A percentile compares a stretch with the other conserved stretches of the same genome.
Conservation (phyloP, 306 rosid species). For the Trichosanthes truncata region DNA sequence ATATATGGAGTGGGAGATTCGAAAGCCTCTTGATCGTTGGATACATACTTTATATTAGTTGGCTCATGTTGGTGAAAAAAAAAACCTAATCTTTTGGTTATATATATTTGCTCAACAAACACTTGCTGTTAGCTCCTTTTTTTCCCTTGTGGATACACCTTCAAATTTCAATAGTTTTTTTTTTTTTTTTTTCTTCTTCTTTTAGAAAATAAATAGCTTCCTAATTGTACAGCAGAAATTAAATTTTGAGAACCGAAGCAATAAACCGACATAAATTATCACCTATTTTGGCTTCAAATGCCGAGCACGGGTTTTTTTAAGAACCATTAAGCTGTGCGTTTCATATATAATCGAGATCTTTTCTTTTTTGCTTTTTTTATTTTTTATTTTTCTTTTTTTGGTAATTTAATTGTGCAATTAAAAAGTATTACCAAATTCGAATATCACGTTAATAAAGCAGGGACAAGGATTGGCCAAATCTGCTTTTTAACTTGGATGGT, state of each 20-base stretch:
- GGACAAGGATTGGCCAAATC: background rate
- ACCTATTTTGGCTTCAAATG: background rate
- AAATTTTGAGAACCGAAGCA: background rate
- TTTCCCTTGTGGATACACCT: background rate
- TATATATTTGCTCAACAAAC: background rate
- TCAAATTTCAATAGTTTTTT: too few relatives aligned
- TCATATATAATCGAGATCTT: background rate
- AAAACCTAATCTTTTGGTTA: background rate
- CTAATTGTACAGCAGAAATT: background rate
- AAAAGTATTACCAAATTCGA: background rate
- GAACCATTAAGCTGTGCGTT: background rate
- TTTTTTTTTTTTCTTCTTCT: background rate
- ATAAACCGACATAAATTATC: background rate
- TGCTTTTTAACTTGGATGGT: background rate
- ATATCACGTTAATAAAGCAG: background rate
- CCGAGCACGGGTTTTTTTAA: background rate
- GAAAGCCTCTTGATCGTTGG: too few relatives aligned
- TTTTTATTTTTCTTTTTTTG: background rate
- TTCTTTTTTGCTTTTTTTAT: background rate
- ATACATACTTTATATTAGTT: too few relatives aligned
- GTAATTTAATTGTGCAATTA: background rate
- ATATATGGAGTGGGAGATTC: too few relatives aligned
- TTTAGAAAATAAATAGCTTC: background rate
- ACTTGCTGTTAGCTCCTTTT: background rate
- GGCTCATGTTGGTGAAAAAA: too few relatives aligned